Conservation (phyloP, 805 yeast species). For the Zygoascus biomembranicola region DNA sequence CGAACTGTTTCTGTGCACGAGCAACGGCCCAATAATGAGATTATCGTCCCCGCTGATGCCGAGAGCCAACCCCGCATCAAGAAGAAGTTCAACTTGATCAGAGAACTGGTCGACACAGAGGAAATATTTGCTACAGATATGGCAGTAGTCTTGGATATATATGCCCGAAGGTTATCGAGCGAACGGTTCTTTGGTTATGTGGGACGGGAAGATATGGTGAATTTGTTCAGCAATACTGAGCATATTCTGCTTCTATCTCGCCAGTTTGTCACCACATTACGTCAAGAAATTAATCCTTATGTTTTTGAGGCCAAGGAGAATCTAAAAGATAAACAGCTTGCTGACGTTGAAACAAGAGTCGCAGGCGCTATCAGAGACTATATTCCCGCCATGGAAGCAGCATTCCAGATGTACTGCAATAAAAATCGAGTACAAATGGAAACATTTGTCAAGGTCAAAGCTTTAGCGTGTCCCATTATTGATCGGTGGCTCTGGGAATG, state of each 20-base stretch:
- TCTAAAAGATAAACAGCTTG: slow-evolving; percentile 11
- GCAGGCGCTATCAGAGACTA: slow-evolving; percentile 26
- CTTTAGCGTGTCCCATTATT: slow-evolving; percentile 21
- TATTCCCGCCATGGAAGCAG: slow-evolving; percentile 25
- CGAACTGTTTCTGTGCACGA: neutral
- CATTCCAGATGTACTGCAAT: slow-evolving; percentile 28
- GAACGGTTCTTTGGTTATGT: slow-evolving; percentile 19
- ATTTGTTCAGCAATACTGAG: slow-evolving; percentile 27
- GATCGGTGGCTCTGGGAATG: slow-evolving; percentile 30
- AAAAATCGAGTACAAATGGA: slow-evolving; percentile 24
- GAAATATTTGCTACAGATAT: slow-evolving; percentile 30
- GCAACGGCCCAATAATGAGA: neutral
- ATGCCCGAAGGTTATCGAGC: slow-evolving; percentile 21
- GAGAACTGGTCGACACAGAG: slow-evolving; percentile 33
- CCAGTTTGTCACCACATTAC: slow-evolving; percentile 23
- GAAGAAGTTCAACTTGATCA: slow-evolving; percentile 24
- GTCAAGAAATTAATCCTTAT: slow-evolving; percentile 22
- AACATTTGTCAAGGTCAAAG: slow-evolving; percentile 18
- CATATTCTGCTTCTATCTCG: slow-evolving; percentile 27
- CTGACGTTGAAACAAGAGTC: slow-evolving; percentile 21
- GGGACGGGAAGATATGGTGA: slow-evolving; percentile 19
- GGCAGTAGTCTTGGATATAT: slow-evolving; percentile 28
- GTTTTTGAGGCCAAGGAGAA: slow-evolving; percentile 18
- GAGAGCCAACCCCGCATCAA: slow-evolving; percentile 11
- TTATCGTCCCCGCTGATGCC: neutral